Base-by-base conservation (phyloP, 805 yeast genomes). In the Saturnispora mendoncae region DNA sequence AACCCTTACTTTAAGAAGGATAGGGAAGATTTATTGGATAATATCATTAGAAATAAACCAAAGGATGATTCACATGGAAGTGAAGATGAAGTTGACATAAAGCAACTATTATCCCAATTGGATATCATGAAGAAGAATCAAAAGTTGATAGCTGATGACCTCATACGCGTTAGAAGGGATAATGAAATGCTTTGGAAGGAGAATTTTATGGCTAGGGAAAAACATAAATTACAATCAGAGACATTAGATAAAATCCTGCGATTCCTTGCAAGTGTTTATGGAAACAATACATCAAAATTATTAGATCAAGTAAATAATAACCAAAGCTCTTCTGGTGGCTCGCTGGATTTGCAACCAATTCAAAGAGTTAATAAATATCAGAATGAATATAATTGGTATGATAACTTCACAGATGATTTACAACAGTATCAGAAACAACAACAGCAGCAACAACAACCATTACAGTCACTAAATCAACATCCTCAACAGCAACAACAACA, bases 181-280 rank as follows among this genome's bases (percentile, higher is more conserved):
- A 92, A 90, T 62, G 90, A 85, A 57, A 61, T 85, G 53, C 63
- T 92, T 34, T 92, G 98, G 98, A 80, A 81, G 46, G 97, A 92
- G 56, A 81, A 86, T 53, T 79, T 72, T 56, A 64, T 78, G 44
- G 80, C 90, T 5, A 70, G 97, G 41, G 97, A 90, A 57, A 74
- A 88, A 48, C 84, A 88, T 59, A 76, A 81, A 52, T 71, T 79
- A 26, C 97, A 92, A 57, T 78, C 90, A 31, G 90, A 84, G 47
- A 85, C 95, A 18, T 68, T 92, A 42, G 94, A 87, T 49, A 82
- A 84, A 48, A 90, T 92, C 38, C 63, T 92, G 52, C 75, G 92
- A 51, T 90, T 92, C 50, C 67, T 92, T 53, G 94, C 96, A 2
- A 75, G 88, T 5, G 72, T 90, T 3, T 83, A 82, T 53, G 88